Evolutionary conservation across 2,329 filamentous ascomycete genomes (phyloP).

Genomic region (Huntiella decipiens): DNA sequence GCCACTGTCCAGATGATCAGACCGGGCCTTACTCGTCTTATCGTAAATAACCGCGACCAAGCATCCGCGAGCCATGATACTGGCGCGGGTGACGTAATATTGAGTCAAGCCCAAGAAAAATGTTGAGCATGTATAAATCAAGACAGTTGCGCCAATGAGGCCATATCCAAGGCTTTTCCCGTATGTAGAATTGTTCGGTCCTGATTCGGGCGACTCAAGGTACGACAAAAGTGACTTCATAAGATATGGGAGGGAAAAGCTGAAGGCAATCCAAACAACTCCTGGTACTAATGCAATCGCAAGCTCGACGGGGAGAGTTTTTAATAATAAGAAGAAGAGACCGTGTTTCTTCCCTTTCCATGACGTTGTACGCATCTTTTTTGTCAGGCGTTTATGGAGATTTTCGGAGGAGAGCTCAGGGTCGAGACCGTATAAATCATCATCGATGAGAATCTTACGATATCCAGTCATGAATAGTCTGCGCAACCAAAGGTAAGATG

Average conservation of each 20-base stretch:
- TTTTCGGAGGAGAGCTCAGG: constrained; percentile 14
- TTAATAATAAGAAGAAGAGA: constrained; percentile 16
- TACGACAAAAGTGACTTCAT: constrained; percentile 21
- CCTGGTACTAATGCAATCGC: constrained; percentile 21
- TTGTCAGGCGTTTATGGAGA: constrained; percentile 13
- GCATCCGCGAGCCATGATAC: constrained; percentile 18
- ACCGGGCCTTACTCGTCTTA: constrained; percentile 18
- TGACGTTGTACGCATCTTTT: constrained; percentile 9
- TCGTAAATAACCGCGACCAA: constrained; percentile 19
- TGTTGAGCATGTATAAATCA: constrained; percentile 24
- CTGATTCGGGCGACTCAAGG: constrained; percentile 15
- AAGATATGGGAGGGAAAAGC: constrained; percentile 25
- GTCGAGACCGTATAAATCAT: constrained; percentile 21
- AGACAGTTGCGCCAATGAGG: constrained; percentile 22
- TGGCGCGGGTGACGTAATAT: constrained; percentile 20
- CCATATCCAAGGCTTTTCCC: constrained; percentile 18
- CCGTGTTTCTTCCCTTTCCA: constrained; percentile 14
- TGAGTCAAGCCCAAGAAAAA: constrained; percentile 22
- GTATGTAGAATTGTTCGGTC: constrained; percentile 1
- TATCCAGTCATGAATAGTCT: constrained; percentile 21
- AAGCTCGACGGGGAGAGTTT: constrained; percentile 18
- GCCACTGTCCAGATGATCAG: constrained; percentile 20
- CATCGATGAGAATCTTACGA: constrained; percentile 16
- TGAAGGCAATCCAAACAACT: constrained; percentile 22
- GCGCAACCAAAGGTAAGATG: constrained; percentile 20